These are phyloP conservation scores for Entomortierella chlamydospora DNA, from an alignment of 192 early-diverging fungal species.

Conservation along the genomic window DNA sequence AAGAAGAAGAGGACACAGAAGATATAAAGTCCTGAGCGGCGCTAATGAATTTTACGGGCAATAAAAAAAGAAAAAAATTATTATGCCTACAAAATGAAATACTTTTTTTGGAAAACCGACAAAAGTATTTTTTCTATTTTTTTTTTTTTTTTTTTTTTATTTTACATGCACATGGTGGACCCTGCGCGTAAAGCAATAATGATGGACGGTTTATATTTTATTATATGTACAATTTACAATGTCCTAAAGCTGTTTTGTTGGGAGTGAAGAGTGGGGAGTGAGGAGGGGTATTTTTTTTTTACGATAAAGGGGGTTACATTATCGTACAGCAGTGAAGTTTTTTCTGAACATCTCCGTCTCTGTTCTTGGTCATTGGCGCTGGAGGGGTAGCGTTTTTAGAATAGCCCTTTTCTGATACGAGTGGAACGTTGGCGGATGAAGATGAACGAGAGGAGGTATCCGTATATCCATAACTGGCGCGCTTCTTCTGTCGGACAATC, in stretches of 20 bases:
- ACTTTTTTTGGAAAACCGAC: no score
- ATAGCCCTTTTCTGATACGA: conserved; percentile 7
- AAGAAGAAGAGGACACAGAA: conserved; percentile 47
- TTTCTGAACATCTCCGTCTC: background rate
- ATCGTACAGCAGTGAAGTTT: conserved; percentile 18
- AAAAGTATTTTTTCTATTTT: no score
- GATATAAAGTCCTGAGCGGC: conserved; percentile 1
- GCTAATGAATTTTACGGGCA: background rate
- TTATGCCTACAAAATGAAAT: no score
- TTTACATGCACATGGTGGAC: no score
- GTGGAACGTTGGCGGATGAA: background rate
- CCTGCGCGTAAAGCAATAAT: no score
- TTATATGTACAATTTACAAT: no score
- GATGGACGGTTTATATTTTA: no score
- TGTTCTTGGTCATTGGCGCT: background rate
- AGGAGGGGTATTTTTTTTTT: no score
- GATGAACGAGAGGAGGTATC: background rate
- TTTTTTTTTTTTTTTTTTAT: background rate
- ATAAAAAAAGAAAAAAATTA: background rate
- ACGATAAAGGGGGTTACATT: conserved; percentile 24
- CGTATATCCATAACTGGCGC: background rate
- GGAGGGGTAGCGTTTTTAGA: conserved; percentile 16
- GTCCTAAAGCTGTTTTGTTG: no score
- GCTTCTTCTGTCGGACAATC: conserved; percentile 10
- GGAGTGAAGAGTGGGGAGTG: no score